phyloP scores from a whole-genome alignment of 805 yeast genomes.

The Lipomyces chichibuensis region DNA sequence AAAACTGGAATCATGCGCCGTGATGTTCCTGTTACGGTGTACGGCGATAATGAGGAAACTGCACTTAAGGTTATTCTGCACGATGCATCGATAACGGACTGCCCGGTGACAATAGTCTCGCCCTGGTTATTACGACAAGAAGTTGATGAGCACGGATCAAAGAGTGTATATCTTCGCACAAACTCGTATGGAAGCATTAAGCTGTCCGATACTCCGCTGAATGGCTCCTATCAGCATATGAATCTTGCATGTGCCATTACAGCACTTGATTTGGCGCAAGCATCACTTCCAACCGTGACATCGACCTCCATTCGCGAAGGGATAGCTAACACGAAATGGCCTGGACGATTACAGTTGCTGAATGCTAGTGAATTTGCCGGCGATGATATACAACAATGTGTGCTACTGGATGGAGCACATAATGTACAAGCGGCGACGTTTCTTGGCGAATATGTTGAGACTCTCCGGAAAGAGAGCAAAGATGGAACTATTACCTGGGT shows the following conservation, averaged over 20 bases:
- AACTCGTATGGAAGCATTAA: slow-evolving; percentile 43
- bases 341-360: slow-evolving; percentile 75
- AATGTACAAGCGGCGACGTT: slow-evolving; percentile 83
- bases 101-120: slow-evolving; percentile 5
- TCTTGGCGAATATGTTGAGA: slow-evolving; percentile 57
- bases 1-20: slow-evolving; percentile 85
- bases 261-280: slow-evolving; percentile 49
- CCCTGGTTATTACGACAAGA: not conserved
- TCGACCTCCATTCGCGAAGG: slow-evolving; percentile 53
- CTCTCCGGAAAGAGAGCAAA: slow-evolving; percentile 31
- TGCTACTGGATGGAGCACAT: slow-evolving; percentile 90
- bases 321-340: slow-evolving; percentile 67
- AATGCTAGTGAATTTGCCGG: slow-evolving; percentile 21
- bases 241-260: slow-evolving; percentile 71
- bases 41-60: slow-evolving; percentile 60
- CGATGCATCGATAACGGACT: slow-evolving; percentile 43
- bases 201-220: slow-evolving; percentile 55
- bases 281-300: slow-evolving; percentile 42
- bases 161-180: slow-evolving; percentile 2
- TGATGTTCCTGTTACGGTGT: slow-evolving; percentile 66
- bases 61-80: slow-evolving; percentile 55
- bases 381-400: slow-evolving; percentile 36
- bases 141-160: slow-evolving; percentile 1
- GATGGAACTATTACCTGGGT: slow-evolving; percentile 56
- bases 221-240: slow-evolving; percentile 71